A percentile compares a stretch with the other conserved stretches of the same genome.
Conservation (phyloP, 129 eudicot genomes). For the Centrapalus pauciflorus region DNA sequence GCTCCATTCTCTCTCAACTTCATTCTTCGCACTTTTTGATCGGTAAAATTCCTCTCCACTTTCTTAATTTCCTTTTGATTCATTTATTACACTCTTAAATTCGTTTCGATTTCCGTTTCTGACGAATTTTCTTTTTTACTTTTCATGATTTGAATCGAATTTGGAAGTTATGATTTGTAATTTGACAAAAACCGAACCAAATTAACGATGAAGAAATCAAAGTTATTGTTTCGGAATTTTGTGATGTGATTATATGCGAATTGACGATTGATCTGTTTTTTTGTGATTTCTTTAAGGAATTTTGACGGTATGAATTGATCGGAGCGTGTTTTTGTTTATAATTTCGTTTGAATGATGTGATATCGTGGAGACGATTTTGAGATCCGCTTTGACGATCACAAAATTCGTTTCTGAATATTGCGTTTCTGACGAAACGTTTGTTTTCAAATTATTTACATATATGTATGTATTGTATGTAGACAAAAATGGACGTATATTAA, state of each 20-base stretch:
- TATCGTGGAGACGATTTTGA: constrained; percentile 1
- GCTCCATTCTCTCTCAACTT: neutral
- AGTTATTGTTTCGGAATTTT: neutral
- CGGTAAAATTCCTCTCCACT: constrained; percentile 11
- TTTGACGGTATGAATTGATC: constrained; percentile 1
- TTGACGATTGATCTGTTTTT: constrained; percentile 1
- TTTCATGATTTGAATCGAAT: too few relatives aligned
- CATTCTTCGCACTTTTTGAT: neutral
- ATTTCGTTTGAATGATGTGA: neutral
- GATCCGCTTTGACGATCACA: constrained; percentile 8
- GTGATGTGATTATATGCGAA: neutral
- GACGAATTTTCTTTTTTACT: neutral
- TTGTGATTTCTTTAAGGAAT: neutral
- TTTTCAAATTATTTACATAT: neutral
- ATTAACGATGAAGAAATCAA: too few relatives aligned
- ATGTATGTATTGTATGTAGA: neutral
- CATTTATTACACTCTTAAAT: neutral
- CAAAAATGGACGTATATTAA: neutral
- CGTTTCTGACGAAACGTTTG: neutral
- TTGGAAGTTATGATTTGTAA: too few relatives aligned
- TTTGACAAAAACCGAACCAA: too few relatives aligned
- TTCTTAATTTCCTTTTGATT: neutral
- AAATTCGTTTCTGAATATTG: neutral
- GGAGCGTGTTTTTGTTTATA: neutral
- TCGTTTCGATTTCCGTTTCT: constrained; percentile 3